Conservation (phyloP, 345 rosid genomes). For the Microthlaspi erraticum region DNA sequence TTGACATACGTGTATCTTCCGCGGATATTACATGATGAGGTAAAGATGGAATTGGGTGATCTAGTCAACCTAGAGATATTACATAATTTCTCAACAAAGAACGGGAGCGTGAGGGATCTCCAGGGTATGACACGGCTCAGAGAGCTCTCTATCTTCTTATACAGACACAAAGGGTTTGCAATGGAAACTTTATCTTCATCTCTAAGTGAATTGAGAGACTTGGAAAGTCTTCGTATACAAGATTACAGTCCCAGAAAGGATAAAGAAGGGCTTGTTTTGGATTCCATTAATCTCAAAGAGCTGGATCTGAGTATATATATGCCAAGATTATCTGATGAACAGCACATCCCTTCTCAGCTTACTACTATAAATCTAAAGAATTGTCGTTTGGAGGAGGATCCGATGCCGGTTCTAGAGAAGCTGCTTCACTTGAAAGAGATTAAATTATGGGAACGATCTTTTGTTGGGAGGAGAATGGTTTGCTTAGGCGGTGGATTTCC, state of each 20-base stretch:
- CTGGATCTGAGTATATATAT: neutral
- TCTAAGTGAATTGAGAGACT: neutral
- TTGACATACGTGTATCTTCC: conserved; percentile 21
- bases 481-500: conserved; percentile 4
- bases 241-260: too few relatives aligned
- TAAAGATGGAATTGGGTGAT: conserved; percentile 25
- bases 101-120: conserved; percentile 9
- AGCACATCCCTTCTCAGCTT: conserved; percentile 41
- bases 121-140: neutral
- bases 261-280: neutral
- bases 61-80: conserved; percentile 24
- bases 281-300: conserved; percentile 17
- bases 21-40: neutral
- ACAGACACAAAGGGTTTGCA: neutral
- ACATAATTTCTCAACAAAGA: neutral
- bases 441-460: neutral
- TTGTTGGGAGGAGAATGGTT: conserved; percentile 8
- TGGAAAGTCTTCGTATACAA: neutral
- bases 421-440: conserved; percentile 35
- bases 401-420: conserved; percentile 53
- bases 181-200: conserved; percentile 18
- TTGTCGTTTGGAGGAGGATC: conserved; percentile 43
- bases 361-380: conserved; percentile 13
- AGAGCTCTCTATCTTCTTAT: neutral
- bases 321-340: conserved; percentile 22